Conservation (phyloP, 768 basidiomycete species). For the Epithele typhae region DNA sequence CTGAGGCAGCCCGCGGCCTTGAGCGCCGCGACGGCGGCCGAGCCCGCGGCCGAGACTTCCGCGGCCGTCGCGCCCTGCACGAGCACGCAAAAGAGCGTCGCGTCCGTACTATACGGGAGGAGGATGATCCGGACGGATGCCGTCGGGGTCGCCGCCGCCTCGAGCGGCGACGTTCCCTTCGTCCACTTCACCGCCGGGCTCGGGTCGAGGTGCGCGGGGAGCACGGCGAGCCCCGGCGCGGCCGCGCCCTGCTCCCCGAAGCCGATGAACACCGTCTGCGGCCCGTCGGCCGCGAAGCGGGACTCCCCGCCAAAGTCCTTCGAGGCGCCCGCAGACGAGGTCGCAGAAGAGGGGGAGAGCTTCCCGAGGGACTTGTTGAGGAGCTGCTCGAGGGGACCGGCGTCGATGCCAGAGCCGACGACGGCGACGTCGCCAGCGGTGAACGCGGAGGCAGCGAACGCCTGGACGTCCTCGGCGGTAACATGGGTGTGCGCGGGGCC, state of each 20-base stretch:
- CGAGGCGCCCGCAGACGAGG: conserved; percentile 31
- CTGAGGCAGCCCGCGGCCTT: conserved; percentile 41
- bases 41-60: conserved; percentile 63
- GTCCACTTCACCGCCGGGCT: conserved; percentile 85
- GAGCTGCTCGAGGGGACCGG: conserved; percentile 62
- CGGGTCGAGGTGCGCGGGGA: conserved; percentile 78
- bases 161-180: conserved; percentile 63
- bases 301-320: conserved; percentile 89
- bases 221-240: conserved; percentile 69
- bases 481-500: conserved; percentile 65
- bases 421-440: conserved; percentile 78
- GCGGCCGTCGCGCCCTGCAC: conserved; percentile 64
- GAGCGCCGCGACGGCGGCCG: conserved; percentile 64
- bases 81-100: conserved; percentile 78
- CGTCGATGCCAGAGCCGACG: conserved; percentile 82
- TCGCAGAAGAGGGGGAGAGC: conserved; percentile 37
- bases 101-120: conserved; percentile 90
- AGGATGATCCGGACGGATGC: conserved; percentile 70
- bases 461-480: conserved; percentile 65
- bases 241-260: conserved; percentile 70
- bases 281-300: conserved; percentile 56
- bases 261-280: conserved; percentile 82
- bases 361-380: conserved; percentile 63
- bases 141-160: conserved; percentile 51
- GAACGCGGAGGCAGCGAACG: conserved; percentile 71